These are phyloP conservation scores for Taiwanofungus camphoratus DNA, from an alignment of 1,284 basidiomycete genomes.

Conservation along the genomic window DNA sequence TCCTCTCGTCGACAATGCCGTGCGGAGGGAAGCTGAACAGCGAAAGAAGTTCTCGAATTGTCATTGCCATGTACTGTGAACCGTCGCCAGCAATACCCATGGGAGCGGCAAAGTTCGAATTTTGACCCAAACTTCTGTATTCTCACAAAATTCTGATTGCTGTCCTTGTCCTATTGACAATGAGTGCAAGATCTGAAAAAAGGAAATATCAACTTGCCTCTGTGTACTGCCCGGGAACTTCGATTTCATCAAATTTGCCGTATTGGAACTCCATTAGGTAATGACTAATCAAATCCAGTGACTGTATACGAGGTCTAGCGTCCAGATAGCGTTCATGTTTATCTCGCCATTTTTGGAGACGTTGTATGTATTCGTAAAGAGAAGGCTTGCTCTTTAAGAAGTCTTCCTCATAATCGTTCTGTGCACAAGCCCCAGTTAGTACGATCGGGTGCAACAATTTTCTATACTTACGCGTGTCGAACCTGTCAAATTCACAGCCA, in stretches of 20 bases:
- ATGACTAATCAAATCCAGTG: constrained; percentile 88
- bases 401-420: constrained; percentile 91
- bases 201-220: constrained; percentile 51
- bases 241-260: constrained; percentile 96
- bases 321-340: constrained; percentile 87
- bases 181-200: constrained; percentile 2
- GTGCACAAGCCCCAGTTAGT: constrained; percentile 3
- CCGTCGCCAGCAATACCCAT: constrained; percentile 86
- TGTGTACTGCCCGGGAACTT: constrained; percentile 97
- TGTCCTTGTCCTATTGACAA: constrained; percentile 81
- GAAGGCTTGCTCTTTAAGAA: constrained; percentile 81
- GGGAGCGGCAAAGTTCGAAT: constrained; percentile 84
- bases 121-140: constrained; percentile 90
- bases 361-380: constrained; percentile 85
- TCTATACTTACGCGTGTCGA: constrained; percentile 53
- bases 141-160: constrained; percentile 86
- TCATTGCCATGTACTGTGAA: constrained; percentile 93
- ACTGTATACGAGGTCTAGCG: constrained; percentile 75
- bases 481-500: constrained; percentile 65
- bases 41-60: constrained; percentile 84
- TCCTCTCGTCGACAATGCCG: constrained; percentile 92
- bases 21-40: constrained; percentile 86
- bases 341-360: constrained; percentile 91
- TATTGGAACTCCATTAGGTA: constrained; percentile 98
- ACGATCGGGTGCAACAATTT: not conserved